Evolutionary conservation across 2,329 filamentous ascomycete genomes (phyloP).

Genomic region (Pseudogymnoascus sp.): DNA sequence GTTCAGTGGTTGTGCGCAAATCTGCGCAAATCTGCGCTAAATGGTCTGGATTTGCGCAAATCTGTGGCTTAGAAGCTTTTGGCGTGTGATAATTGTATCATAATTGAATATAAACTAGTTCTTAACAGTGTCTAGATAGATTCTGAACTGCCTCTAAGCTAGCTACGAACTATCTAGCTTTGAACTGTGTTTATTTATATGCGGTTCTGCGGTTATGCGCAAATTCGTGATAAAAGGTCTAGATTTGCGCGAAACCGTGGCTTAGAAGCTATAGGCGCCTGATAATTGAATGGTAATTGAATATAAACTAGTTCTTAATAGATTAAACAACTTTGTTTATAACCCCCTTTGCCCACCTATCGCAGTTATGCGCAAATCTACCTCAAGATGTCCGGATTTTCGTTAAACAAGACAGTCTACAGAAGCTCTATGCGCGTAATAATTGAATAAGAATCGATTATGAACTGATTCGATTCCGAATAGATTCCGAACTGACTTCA

Average conservation of each 20-base stretch:
- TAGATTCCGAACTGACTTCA: not conserved
- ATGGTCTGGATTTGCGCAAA: not conserved
- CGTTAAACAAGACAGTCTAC: not conserved
- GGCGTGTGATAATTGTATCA: not conserved
- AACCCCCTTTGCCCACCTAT: not conserved
- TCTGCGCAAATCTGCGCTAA: not conserved
- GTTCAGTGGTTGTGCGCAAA: not conserved
- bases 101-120: not conserved
- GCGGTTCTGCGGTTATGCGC: not conserved
- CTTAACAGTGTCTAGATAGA: not conserved
- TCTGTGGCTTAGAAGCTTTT: not conserved
- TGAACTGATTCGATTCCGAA: not conserved
- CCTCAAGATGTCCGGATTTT: not conserved
- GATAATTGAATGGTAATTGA: not conserved
- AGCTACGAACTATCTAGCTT: not conserved
- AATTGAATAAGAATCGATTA: not conserved
- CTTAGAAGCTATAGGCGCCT: not conserved
- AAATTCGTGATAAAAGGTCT: not conserved
- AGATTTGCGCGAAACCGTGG: not conserved
- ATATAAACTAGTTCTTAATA: not conserved
- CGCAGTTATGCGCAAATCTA: not conserved
- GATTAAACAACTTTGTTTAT: not conserved
- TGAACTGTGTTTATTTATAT: not conserved
- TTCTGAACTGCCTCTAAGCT: not conserved
- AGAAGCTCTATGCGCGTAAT: not conserved